Base-by-base conservation (phyloP, 2,329 filamentous ascomycete genomes). In the Talaromyces sp. region DNA sequence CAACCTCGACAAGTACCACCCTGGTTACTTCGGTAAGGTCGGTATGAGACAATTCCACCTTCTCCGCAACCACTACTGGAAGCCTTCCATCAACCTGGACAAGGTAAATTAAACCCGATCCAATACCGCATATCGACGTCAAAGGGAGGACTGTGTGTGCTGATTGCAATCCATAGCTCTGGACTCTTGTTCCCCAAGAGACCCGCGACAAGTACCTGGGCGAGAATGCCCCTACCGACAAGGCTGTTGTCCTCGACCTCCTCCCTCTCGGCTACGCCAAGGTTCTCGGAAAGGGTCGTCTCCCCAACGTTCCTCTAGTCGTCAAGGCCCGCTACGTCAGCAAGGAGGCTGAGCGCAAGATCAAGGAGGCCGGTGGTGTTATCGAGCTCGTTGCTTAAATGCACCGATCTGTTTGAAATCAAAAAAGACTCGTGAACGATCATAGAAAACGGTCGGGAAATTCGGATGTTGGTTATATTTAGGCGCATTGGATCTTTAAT, bases 21-120 rank as follows among this genome's bases (percentile, higher is more conserved):
- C 93, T 66, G 94, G 94, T 91, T 97, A 97, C 90, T 97, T 97
- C 82, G 91, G 91, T 83, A 96, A 97, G 84, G 90, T 93, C 72
- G 89, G 90, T 83, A 93, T 93, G 90, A 85, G 90, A 76, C 88
- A 93, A 84, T 97, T 96, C 90, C 93, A 97, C 87, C 92, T 94
- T 83, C 88, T 91, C 77, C 85, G 88, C 76, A 93, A 93, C 85
- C 89, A 95, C 78, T 92, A 93, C 86, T 99, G 93, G 94, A 97
- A 96, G 85, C 94, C 94, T 69, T 86, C 91, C 72, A 89, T 99
- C 88, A 99, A 99, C 86, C 84, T 99, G 73, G 94, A 97, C 83
- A 99, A 97, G 90, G 90, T 93, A 81, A 74, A 81, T 76, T 67
- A 50, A n/a, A 59, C 62, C 55, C 52, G 59, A 57, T 56, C 55